Evolutionary conservation across 345 rosid genomes (phyloP).

Genomic region (Cardamine chenopodiifolia): DNA sequence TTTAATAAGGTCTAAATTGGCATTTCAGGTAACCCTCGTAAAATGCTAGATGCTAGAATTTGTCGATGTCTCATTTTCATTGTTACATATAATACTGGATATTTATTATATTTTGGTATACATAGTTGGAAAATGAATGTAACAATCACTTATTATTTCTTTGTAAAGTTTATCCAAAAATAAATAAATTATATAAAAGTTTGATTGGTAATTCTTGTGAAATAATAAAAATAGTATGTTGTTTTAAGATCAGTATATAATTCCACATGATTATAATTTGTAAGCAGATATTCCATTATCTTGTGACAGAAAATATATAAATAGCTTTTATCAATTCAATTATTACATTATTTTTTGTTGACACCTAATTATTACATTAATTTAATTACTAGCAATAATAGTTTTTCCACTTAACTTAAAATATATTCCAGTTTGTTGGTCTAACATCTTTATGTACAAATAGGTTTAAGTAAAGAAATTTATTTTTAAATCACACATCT

Average conservation of each 20-base stretch:
- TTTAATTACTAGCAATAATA: not conserved
- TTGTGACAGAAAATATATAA: not conserved
- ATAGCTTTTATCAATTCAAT: not conserved
- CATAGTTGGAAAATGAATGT: not conserved
- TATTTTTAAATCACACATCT: not conserved
- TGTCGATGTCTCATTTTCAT: conserved; percentile 22
- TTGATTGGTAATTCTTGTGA: not conserved
- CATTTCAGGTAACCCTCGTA: conserved; percentile 2
- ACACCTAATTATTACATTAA: not conserved
- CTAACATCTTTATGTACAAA: not conserved
- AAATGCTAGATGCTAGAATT: conserved; percentile 24
- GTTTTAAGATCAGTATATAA: not conserved
- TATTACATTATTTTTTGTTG: no score
- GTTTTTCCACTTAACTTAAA: not conserved
- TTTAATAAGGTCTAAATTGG: conserved; percentile 8
- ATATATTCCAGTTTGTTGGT: not conserved
- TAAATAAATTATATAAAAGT: not conserved
- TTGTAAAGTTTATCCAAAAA: not conserved
- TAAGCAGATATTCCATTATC: not conserved
- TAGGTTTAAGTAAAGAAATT: not conserved
- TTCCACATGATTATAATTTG: not conserved
- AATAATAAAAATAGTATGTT: not conserved
- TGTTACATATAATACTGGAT: not conserved
- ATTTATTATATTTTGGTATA: not conserved
- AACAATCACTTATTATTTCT: not conserved